Evolutionary conservation across 345 rosid genomes (phyloP), one percentile per base, ranked within the genome.

Genomic region (Syzygium grande): DNA sequence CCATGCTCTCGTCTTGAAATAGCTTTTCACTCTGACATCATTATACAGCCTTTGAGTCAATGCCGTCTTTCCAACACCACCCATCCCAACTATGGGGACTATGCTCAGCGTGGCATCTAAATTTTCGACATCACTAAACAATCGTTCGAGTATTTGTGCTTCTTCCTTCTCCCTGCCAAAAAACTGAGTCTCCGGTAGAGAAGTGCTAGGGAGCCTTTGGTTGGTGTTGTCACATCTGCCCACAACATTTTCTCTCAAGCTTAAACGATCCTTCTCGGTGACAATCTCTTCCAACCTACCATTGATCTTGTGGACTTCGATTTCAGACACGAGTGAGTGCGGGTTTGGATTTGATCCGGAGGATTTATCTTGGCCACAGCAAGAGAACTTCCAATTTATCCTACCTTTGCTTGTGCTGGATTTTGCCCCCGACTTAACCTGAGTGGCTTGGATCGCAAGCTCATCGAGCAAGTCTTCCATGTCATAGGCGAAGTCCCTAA

Each of bases 191-290:
- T 63, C 77, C 0, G 21, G 11, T 2, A 63, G 0, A 63, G 1
- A 7, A 3, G 1, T 63, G 3, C 41, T 63, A 0, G 21, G 77
- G 2, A 2, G 21, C 77, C 77, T 63, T 63, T 29, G 3, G 38
- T 63, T 0, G 2, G 11, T 63, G 41, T 63, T 0, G 77, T 63
- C 0, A 2, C 0, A 14, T 7, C 0, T 29, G 1, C 3, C 0
- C 22, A 29, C 0, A 15, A 0, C 77, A 29, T 0, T 63, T 22
- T 63, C 21, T 7, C 0, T 63, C 41, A 63, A 63, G 41, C 21
- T 63, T 29, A 63, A 38, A 0, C 0, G 2, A 63, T 21, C 0
- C 38, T 63, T 63, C 5, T 2, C 15, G 0, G 19, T 4, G 21
- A 63, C 1, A 14, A 63, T 29, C 1, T 29, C 77, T 15, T 63